Evolutionary conservation across 1,284 basidiomycete genomes (phyloP), one percentile per base, ranked within the genome.

Genomic region (Rhizoctonia solani): DNA sequence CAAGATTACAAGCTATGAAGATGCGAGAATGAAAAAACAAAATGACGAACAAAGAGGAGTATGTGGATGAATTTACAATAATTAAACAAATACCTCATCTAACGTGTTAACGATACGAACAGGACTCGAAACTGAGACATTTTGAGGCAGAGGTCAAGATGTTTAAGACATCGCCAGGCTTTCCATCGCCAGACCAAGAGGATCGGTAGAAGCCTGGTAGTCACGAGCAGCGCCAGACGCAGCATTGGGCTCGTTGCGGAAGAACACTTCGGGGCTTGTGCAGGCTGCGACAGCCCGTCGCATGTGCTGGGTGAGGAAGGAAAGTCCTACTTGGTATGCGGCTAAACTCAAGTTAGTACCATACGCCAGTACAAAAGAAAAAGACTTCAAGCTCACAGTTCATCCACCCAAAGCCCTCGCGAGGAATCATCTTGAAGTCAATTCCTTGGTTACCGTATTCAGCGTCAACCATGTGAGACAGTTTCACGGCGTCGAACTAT

Each of bases 371-470:
- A n/a, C 16, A 1, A 9, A 21, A n/a, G 27, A 21, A 19, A 2
- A 16, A 19, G 34, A n/a, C 27, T 29, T 59, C 65, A 47, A 65
- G 76, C 84, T 67, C 72, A 92, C 91, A 83, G 72, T 95, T 95
- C 89, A 93, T 95, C 94, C 93, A 95, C 3, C 96, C 96, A 74
- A 99, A 99, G 63, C 96, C 96, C 79, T 98, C 96, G 23, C 94
- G 84, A 56, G 94, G 94, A 37, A 98, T 89, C 83, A 93, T 90
- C 81, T 94, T 93, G 81, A 98, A 98, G 80, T 98, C 95, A 73
- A 95, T 84, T 63, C 96, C 96, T 78, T 99, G 96, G 78, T 98
- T 99, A 13, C 96, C 97, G 76, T 98, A 98, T 80, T 99, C 96
- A 49, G 96, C 96, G 74, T 96, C 95, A 3, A 99, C 95, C 69